Percentiles rank a stretch among this genome's conserved stretches.
Conservation (phyloP, 768 basidiomycete species). For the Botryobasidium botryosum region DNA sequence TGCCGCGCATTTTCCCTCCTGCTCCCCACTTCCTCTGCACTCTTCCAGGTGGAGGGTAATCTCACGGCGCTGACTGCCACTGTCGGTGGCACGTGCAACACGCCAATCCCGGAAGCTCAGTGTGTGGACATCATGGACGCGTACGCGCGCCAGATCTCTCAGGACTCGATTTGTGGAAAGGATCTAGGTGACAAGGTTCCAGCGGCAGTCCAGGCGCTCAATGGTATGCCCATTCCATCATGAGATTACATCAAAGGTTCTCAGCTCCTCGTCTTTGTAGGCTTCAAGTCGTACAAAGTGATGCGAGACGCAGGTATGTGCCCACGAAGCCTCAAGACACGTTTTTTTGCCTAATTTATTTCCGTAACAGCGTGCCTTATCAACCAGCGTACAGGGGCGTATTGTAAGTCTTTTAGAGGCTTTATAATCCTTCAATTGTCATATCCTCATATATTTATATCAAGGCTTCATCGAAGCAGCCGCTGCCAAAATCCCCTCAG, state of each 20-base stretch:
- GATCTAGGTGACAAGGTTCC: slow-evolving; percentile 14
- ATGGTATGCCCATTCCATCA: slow-evolving; percentile 2
- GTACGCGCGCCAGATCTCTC: slow-evolving; percentile 9
- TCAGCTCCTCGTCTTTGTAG: slow-evolving; percentile 1
- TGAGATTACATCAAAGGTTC: no score
- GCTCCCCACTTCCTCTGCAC: slow-evolving; percentile 9
- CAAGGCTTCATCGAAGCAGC: slow-evolving; percentile 12
- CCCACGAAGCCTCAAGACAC: neutral
- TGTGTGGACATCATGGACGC: slow-evolving; percentile 14
- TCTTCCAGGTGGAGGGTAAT: slow-evolving; percentile 14
- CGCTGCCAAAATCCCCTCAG: slow-evolving; percentile 8
- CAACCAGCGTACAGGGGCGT: slow-evolving; percentile 13
- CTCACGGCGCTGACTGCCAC: slow-evolving; percentile 14
- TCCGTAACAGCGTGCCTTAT: slow-evolving; percentile 11
- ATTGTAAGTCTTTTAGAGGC: slow-evolving; percentile 10
- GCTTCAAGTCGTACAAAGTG: slow-evolving; percentile 17
- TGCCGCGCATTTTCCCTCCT: slow-evolving; percentile 15
- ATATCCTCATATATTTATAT: neutral
- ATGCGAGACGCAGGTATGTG: slow-evolving; percentile 13
- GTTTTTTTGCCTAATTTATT: neutral
- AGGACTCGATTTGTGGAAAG: slow-evolving; percentile 13
- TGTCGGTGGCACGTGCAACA: slow-evolving; percentile 15
- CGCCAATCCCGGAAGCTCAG: slow-evolving; percentile 1
- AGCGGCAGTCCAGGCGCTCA: slow-evolving; percentile 15
- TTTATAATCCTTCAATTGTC: neutral